phyloP scores from a whole-genome alignment of 148 eudicot species.

The Chenopodium berlandieri region DNA sequence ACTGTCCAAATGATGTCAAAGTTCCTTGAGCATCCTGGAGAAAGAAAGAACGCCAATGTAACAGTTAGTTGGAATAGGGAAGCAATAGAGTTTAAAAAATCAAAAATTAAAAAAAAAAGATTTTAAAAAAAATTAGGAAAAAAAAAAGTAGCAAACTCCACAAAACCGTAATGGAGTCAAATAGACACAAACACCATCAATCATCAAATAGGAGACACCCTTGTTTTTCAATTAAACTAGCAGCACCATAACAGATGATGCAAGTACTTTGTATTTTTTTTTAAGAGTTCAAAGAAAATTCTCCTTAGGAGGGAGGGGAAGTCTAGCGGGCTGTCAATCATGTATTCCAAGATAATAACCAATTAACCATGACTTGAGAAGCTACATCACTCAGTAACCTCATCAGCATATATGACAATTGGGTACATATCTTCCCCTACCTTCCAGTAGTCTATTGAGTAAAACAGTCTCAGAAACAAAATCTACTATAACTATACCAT shows the following conservation, averaged over 20 bases:
- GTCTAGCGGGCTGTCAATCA: not conserved
- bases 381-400: not conserved
- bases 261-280: not conserved
- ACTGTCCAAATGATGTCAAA: constrained; percentile 33
- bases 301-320: not conserved
- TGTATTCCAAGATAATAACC: not conserved
- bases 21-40: constrained; percentile 48
- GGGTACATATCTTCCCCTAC: not conserved
- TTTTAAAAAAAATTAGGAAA: no score
- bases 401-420: not conserved
- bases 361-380: not conserved
- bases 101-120: no score
- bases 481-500: not conserved
- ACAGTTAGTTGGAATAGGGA: not conserved
- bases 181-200: not conserved
- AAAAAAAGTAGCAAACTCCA: not conserved
- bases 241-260: not conserved
- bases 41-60: not conserved
- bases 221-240: not conserved
- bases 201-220: not conserved
- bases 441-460: not conserved
- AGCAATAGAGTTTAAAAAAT: not conserved
- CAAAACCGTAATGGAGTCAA: not conserved
- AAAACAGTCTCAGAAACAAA: not conserved
- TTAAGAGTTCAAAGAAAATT: not conserved